phyloP scores from a whole-genome alignment of 148 eudicot species.

The Mesembryanthemum crystallinum region DNA sequence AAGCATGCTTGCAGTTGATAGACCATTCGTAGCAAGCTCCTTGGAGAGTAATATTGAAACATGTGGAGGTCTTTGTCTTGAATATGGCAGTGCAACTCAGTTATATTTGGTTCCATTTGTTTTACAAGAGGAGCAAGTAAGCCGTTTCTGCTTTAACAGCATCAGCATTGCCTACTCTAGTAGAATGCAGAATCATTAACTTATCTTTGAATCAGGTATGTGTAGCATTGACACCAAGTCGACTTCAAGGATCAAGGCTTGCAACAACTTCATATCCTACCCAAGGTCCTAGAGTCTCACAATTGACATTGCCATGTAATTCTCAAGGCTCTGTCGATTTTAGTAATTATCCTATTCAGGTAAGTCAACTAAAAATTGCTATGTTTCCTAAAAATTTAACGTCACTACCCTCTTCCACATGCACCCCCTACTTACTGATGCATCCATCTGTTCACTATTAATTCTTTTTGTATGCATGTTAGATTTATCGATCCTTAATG shows the following conservation, averaged over 20 bases:
- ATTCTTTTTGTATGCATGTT: neutral
- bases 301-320: constrained; percentile 87
- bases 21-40: constrained; percentile 67
- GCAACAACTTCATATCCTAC: constrained; percentile 46
- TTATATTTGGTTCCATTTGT: constrained; percentile 80
- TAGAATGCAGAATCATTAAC: neutral
- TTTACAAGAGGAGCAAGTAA: constrained; percentile 82
- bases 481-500: neutral
- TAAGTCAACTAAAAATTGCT: constrained; percentile 28
- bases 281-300: constrained; percentile 72
- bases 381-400: neutral
- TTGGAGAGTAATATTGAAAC: constrained; percentile 40
- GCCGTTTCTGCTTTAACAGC: constrained; percentile 11
- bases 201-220: constrained; percentile 47
- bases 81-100: constrained; percentile 93
- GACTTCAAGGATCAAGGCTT: constrained; percentile 60
- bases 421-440: neutral
- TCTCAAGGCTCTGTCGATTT: constrained; percentile 88
- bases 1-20: constrained; percentile 91
- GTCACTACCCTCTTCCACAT: neutral
- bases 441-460: neutral
- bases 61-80: constrained; percentile 56
- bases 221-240: constrained; percentile 72
- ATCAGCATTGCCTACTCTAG: neutral
- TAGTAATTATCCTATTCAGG: constrained; percentile 85